phyloP scores from a whole-genome alignment of 768 basidiomycete species.

The Termitomyces eurrhizus region DNA sequence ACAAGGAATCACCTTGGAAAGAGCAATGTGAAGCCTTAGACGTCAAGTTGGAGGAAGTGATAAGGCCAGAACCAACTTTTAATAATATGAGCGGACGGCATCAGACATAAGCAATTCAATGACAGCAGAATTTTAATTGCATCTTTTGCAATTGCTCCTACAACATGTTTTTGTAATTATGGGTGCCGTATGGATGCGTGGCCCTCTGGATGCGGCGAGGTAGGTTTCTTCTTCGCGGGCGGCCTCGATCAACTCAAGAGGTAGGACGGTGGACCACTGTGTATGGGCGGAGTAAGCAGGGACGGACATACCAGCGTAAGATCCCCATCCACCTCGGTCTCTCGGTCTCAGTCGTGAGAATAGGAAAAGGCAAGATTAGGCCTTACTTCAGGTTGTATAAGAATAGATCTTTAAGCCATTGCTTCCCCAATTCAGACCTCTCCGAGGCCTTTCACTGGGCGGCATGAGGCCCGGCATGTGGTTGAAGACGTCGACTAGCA shows the following conservation, averaged over 20 bases:
- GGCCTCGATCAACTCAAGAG: conserved; percentile 72
- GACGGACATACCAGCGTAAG: too few relatives aligned
- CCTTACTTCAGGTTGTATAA: background rate
- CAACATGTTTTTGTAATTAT: too few relatives aligned
- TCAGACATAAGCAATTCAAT: background rate
- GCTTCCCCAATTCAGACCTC: conserved; percentile 6
- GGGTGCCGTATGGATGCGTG: conserved; percentile 13
- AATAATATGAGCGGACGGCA: background rate
- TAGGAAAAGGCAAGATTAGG: too few relatives aligned
- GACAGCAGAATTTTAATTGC: too few relatives aligned
- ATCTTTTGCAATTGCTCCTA: too few relatives aligned
- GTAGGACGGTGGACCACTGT: conserved; percentile 72
- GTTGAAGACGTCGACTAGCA: too few relatives aligned
- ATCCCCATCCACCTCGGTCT: too few relatives aligned
- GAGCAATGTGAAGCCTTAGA: background rate
- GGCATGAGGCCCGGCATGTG: too few relatives aligned
- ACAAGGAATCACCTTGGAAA: background rate
- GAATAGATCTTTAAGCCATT: conserved; percentile 6
- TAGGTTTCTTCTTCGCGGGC: conserved; percentile 75
- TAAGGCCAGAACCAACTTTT: background rate
- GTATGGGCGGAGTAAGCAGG: conserved; percentile 10
- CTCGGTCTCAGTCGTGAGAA: too few relatives aligned
- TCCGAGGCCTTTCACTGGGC: background rate
- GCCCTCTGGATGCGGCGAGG: conserved; percentile 44
- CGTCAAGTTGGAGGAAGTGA: background rate